Conservation (phyloP, 257 asterid species). For the Capsicum pubescens region DNA sequence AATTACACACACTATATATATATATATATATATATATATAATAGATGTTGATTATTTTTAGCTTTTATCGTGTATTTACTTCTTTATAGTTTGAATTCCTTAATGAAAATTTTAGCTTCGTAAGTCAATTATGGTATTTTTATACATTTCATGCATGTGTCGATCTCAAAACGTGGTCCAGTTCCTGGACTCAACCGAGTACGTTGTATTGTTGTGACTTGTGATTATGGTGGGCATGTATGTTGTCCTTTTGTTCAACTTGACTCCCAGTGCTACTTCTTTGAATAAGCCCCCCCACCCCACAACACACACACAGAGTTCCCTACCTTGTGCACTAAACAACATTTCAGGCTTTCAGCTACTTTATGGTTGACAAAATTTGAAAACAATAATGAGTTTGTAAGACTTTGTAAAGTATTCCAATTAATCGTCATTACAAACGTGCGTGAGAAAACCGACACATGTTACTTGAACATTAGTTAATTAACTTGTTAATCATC, state of each 20-base stretch:
- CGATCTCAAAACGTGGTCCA: neutral
- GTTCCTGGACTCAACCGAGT: neutral
- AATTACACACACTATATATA: too few species aligned
- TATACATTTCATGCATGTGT: neutral
- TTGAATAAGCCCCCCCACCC: neutral
- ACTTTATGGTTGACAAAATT: neutral
- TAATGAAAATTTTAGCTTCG: neutral
- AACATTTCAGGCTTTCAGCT: neutral
- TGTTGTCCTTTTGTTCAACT: conserved; percentile 13
- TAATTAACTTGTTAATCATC: too few species aligned
- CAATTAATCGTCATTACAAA: neutral
- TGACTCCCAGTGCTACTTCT: neutral
- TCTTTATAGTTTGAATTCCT: neutral
- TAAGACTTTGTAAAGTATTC: neutral
- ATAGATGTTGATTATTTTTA: too few species aligned
- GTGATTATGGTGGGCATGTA: neutral
- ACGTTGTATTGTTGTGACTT: neutral
- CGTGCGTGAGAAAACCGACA: neutral
- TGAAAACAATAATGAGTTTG: neutral
- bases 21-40: neutral
- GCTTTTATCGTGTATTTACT: neutral
- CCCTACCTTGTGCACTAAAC: neutral
- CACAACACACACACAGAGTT: neutral
- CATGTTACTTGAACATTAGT: neutral
- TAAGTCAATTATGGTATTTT: neutral